Base-by-base conservation (phyloP, 1,284 basidiomycete genomes). In the Fereydounia khargensis region DNA sequence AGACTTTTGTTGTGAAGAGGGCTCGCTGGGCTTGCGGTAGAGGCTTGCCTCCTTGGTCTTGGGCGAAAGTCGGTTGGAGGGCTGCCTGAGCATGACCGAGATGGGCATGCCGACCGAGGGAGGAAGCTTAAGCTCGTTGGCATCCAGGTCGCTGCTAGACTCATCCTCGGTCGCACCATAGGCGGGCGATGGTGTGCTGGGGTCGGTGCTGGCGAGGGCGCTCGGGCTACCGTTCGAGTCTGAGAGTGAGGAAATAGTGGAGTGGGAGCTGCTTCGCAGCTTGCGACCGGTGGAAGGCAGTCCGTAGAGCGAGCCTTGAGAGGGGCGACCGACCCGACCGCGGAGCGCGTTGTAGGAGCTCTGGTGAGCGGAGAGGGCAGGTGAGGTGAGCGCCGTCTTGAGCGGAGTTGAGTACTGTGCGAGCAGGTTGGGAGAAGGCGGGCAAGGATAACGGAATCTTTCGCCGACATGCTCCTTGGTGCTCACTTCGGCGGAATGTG, bases 371-470 rank as follows among this genome's bases (percentile, higher is more conserved):
- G 61, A 54, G 18, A 68, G 53, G 13, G 65, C 63, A 8, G 65
- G 65, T 14, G 65, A 68, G 27, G 65, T 68, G 31, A 68, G 50
- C 28, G 50, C 38, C 25, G 57, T 54, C 21, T 49, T 54, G 25
- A 48, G 54, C 3, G 55, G 51, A 32, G 56, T 41, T 16, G 55
- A 60, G 47, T 65, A 65, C 42, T 63, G 58, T 35, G 65, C 62
- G 27, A 68, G 52, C 14, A 68, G 47, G 37, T 56, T 51, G 23
- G 65, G 65, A 13, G 65, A 68, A 18, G 63, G 65, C 16, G 65
- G 65, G 49, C 65, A 68, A 22, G 57, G 53, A 49, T 68, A 68
- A 23, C 65, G 65, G 42, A 68, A 68, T 42, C 59, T 65, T 40
- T 35, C 30, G n/a, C n/a, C n/a, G 25, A 9, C 21, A 14, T 25